Percentiles rank a stretch among this genome's conserved stretches.
These are phyloP conservation scores for Pseudoturritis turrita DNA, from an alignment of 345 rosid species.

Conservation along the genomic window DNA sequence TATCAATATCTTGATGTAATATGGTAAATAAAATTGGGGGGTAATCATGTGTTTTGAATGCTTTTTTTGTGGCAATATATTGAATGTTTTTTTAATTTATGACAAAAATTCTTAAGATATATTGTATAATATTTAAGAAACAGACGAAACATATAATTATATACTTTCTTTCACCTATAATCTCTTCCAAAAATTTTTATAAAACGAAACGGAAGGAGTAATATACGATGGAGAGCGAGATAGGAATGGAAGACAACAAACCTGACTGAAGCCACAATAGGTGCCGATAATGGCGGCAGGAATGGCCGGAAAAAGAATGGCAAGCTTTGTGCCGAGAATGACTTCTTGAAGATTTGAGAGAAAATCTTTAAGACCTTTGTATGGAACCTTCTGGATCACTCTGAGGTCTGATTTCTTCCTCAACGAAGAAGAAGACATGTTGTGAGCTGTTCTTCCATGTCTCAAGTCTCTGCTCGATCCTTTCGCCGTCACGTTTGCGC, in stretches of 20 bases:
- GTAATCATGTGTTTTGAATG: neutral
- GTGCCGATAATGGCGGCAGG: conserved; percentile 66
- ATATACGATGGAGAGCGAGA: too few species aligned
- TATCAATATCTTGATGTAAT: neutral
- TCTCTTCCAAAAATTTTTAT: too few species aligned
- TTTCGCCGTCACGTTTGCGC: conserved; percentile 29
- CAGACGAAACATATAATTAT: neutral
- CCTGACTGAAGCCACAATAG: conserved; percentile 53
- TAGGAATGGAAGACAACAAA: too few species aligned
- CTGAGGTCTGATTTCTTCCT: conserved; percentile 73
- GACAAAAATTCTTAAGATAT: neutral
- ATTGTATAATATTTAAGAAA: neutral
- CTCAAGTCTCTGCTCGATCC: conserved; percentile 53
- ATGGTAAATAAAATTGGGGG: neutral
- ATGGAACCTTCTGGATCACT: conserved; percentile 61
- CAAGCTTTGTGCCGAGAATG: conserved; percentile 80
- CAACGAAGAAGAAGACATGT: conserved; percentile 81
- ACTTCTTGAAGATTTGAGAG: conserved; percentile 82
- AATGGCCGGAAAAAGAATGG: conserved; percentile 72
- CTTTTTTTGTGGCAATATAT: neutral
- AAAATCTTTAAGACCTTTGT: conserved; percentile 43
- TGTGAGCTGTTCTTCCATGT: conserved; percentile 74
- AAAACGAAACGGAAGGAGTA: too few species aligned
- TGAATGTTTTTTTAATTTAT: neutral
- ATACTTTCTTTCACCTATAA: too few species aligned